A percentile compares a stretch with the other conserved stretches of the same genome.
Conservation (phyloP, 176 grass and related monocot species). For the Avena sativa region DNA sequence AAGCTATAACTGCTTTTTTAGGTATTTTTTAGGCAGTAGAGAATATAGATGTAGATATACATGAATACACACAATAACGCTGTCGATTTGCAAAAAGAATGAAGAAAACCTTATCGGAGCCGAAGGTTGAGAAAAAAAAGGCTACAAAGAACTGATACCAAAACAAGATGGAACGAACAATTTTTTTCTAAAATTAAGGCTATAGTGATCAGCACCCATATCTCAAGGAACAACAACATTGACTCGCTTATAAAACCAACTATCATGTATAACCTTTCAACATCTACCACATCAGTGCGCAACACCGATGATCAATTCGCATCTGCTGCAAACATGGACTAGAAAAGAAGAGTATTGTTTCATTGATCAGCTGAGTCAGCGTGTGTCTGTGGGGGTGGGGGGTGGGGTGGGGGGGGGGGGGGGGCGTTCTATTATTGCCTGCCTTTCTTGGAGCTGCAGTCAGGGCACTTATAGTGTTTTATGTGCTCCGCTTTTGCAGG, state of each 20-base stretch:
- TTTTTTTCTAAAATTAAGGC: slow-evolving; percentile 27
- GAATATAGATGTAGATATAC: too few species aligned
- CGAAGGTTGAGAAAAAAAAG: not conserved
- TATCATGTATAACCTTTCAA: slow-evolving; percentile 37
- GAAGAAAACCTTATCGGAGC: too few species aligned
- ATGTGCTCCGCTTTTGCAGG: slow-evolving; percentile 68
- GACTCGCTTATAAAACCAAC: slow-evolving; percentile 44
- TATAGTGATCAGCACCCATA: slow-evolving; percentile 25
- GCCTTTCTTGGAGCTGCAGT: slow-evolving; percentile 64
- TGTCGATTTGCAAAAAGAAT: too few species aligned
- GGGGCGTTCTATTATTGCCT: slow-evolving; percentile 43
- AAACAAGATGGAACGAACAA: not conserved
- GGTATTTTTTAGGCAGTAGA: too few species aligned
- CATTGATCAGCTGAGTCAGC: slow-evolving; percentile 55
- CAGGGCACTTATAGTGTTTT: slow-evolving; percentile 76
- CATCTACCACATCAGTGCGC: slow-evolving; percentile 34
- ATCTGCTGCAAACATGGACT: slow-evolving; percentile 35
- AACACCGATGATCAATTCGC: slow-evolving; percentile 32
- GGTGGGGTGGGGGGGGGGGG: too few species aligned
- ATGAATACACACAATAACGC: too few species aligned
- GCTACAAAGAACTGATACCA: not conserved
- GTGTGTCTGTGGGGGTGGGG: not conserved
- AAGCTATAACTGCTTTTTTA: too few species aligned
- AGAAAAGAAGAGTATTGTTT: slow-evolving; percentile 29
- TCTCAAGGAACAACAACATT: slow-evolving; percentile 17